A percentile compares a stretch with the other conserved stretches of the same genome.
These are phyloP conservation scores for Plantago ovata DNA, from an alignment of 257 asterid genomes.

Conservation along the genomic window DNA sequence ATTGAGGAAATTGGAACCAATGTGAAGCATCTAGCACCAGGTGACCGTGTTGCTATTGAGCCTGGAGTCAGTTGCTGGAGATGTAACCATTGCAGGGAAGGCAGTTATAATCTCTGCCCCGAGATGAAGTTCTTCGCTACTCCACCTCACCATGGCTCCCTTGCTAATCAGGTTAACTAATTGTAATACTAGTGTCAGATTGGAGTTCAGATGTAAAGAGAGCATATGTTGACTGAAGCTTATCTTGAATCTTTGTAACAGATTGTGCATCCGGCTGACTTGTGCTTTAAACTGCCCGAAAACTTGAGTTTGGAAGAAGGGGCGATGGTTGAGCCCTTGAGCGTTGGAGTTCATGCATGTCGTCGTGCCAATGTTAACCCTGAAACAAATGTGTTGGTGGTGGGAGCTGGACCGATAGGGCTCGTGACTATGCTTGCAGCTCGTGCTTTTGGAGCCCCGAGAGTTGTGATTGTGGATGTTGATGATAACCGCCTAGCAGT, in stretches of 20 bases:
- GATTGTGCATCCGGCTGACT: constrained; percentile 92
- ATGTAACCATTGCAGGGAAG: constrained; percentile 71
- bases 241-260: constrained; percentile 20
- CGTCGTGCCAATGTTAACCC: constrained; percentile 85
- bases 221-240: neutral
- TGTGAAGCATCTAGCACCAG: constrained; percentile 61
- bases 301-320: constrained; percentile 92
- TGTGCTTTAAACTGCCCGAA: constrained; percentile 88
- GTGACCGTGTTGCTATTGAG: constrained; percentile 88
- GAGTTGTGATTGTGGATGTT: constrained; percentile 66
- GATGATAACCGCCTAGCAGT: constrained; percentile 72
- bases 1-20: constrained; percentile 69
- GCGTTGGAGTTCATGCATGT: constrained; percentile 96
- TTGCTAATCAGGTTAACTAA: constrained; percentile 68
- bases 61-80: constrained; percentile 84
- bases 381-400: constrained; percentile 70
- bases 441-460: constrained; percentile 91
- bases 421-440: constrained; percentile 79
- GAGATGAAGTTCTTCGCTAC: constrained; percentile 91
- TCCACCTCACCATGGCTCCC: constrained; percentile 91
- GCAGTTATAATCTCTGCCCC: constrained; percentile 88
- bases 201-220: neutral
- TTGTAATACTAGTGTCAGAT: neutral
- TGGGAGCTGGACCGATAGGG: constrained; percentile 98
- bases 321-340: constrained; percentile 94